phyloP scores from a whole-genome alignment of 257 asterid genomes.

The Nicotiana paniculata region DNA sequence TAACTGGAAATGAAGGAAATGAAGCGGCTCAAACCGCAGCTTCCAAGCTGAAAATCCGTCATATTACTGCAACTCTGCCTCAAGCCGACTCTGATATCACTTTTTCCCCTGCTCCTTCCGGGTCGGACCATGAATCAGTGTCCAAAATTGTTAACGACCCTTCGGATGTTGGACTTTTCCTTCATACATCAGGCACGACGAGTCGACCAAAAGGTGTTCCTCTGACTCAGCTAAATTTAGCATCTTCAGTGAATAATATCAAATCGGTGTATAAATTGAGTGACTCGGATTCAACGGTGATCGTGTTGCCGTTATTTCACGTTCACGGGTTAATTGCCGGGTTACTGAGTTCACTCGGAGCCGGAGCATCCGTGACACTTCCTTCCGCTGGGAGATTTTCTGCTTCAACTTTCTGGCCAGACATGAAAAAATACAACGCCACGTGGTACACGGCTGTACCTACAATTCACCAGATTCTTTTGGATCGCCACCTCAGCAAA shows the following conservation, averaged over 20 bases:
- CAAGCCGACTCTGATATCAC: slow-evolving; percentile 38
- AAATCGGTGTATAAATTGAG: slow-evolving; percentile 62
- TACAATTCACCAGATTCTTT: slow-evolving; percentile 84
- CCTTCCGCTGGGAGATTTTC: slow-evolving; percentile 95
- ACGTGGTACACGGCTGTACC: slow-evolving; percentile 99
- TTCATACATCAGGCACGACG: slow-evolving; percentile 99
- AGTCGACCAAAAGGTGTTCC: slow-evolving; percentile 99
- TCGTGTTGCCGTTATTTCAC: slow-evolving; percentile 85
- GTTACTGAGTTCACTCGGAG: slow-evolving; percentile 69
- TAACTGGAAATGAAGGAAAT: slow-evolving; percentile 77
- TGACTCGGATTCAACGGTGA: slow-evolving; percentile 78
- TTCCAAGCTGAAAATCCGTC: slow-evolving; percentile 65
- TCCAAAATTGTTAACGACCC: slow-evolving; percentile 57
- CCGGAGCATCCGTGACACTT: slow-evolving; percentile 84
- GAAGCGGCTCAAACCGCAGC: slow-evolving; percentile 90
- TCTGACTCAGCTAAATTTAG: slow-evolving; percentile 67
- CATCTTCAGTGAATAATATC: slow-evolving; percentile 67
- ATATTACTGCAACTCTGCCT: slow-evolving; percentile 47
- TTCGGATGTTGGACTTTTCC: slow-evolving; percentile 74
- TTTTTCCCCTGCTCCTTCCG: slow-evolving; percentile 35
- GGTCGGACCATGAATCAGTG: slow-evolving; percentile 25
- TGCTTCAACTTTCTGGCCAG: slow-evolving; percentile 91
- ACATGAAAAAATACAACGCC: slow-evolving; percentile 64
- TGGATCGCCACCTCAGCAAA: slow-evolving; percentile 62
- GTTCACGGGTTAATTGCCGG: slow-evolving; percentile 93